phyloP scores from a whole-genome alignment of 2,329 filamentous ascomycete species.

The Trichophyton verrucosum region DNA sequence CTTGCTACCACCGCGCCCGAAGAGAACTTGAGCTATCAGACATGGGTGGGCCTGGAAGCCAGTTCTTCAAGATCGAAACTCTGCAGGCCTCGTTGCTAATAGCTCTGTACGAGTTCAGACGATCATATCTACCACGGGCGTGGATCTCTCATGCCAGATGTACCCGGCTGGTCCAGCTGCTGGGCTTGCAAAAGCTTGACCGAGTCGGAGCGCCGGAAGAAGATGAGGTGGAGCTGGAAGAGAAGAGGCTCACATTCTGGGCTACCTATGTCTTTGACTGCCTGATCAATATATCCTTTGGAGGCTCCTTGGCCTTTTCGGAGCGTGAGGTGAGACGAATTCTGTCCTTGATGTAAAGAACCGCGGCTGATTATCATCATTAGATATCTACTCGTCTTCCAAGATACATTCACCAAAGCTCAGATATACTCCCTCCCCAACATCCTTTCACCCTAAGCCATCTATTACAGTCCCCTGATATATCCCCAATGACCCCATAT shows the following conservation, averaged over 20 bases:
- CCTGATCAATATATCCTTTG: slow-evolving; percentile 5
- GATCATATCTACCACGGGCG: not conserved
- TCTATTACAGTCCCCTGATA: slow-evolving; percentile 1
- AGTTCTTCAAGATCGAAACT: slow-evolving; percentile 5
- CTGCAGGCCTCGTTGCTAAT: slow-evolving; percentile 4
- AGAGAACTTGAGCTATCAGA: slow-evolving; percentile 6
- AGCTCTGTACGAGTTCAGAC: slow-evolving; percentile 2
- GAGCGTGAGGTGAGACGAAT: not conserved
- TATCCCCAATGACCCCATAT: not conserved
- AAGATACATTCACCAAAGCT: not conserved
- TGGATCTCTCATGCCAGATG: slow-evolving; percentile 6
- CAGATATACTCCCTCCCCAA: not conserved
- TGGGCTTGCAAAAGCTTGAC: slow-evolving; percentile 2
- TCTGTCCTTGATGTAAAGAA: not conserved
- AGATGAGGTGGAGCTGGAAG: slow-evolving; percentile 4
- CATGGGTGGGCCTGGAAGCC: slow-evolving; percentile 2
- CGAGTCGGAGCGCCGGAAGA: not conserved
- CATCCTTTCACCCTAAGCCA: not conserved
- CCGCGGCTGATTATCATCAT: not conserved
- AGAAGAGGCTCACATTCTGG: slow-evolving; percentile 7
- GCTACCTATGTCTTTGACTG: slow-evolving; percentile 3
- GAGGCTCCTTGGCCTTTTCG: slow-evolving; percentile 1
- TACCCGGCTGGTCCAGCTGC: slow-evolving; percentile 1
- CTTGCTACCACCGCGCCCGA: slow-evolving; percentile 5
- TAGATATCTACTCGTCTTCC: slow-evolving; percentile 4